Evolutionary conservation across 1,139 yeast genomes (phyloP), one percentile per base, ranked within the genome.

Genomic region (Yamadazyma taylorii): DNA sequence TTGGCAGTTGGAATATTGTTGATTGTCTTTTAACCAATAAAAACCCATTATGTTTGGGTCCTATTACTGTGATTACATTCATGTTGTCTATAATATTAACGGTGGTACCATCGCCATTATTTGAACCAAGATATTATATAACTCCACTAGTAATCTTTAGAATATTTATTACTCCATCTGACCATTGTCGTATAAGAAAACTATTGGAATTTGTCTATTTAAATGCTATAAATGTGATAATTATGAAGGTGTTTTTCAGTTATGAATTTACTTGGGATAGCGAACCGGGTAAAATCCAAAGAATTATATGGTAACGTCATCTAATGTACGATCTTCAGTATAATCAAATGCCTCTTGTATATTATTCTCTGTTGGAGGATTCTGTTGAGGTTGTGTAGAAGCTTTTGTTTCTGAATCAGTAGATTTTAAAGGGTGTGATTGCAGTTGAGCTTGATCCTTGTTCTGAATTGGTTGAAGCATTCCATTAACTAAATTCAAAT

Each of bases 41-140:
- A 30, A 32, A 24, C 8, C 32, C 19, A 24, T 32, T 38, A 17
- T 37, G 40, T 12, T 45, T 66, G 23, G 58, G 67, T 7, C 54
- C 59, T n/a, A 53, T 73, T 5, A 61, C 71, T 14, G 60, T 61
- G 4, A 8, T 75, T 8, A 75, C 80, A 1, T 79, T 72, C 41
- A 41, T 80, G 2, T 60, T 65, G 0, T 83, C 90, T 21, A 69
- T 77, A 0, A 52, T 73, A 2, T 57, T 79, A 2, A 84, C 94
- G 0, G 69, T 92, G 17, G 77, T 85, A 0, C 96, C 97, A 11
- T 82, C 96, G 0, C 97, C 98, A 8, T 67, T 92, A 45, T 80
- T 94, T 52, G 99, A 92, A 58, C 96, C 97, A 33, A 75, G 98
- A 38, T 92, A 94, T 59, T 92, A 84, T 58, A 85, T 92, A 35